Evolutionary conservation across 2,329 filamentous ascomycete genomes (phyloP).

Genomic region (Ophiostoma triangulosporum): DNA sequence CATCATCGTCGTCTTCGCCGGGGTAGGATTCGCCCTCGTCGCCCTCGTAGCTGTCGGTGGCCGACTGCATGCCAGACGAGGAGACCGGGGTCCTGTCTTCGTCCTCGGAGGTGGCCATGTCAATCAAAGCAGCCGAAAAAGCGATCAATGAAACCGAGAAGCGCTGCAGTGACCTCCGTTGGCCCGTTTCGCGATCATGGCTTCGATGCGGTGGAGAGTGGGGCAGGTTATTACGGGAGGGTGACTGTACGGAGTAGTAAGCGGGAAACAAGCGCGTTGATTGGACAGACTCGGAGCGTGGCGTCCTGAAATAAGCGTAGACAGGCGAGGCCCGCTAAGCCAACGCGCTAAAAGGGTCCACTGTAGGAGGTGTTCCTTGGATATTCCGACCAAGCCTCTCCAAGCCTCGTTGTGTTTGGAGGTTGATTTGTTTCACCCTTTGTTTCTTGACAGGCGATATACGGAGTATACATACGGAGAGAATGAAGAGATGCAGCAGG

Average conservation of each 20-base stretch:
- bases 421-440: no score
- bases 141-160: neutral
- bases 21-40: conserved; percentile 17
- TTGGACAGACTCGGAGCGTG: neutral
- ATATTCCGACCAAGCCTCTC: neutral
- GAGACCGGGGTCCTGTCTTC: conserved; percentile 12
- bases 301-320: neutral
- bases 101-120: conserved; percentile 12
- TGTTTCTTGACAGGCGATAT: no score
- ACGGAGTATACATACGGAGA: no score
- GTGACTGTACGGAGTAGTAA: neutral
- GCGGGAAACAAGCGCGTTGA: neutral
- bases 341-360: no score
- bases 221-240: neutral
- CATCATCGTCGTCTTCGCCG: conserved; percentile 10
- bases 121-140: neutral
- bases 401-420: neutral
- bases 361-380: no score
- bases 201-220: no score
- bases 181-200: neutral
- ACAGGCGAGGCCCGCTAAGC: neutral
- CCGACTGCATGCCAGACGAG: conserved; percentile 10
- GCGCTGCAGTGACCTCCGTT: neutral
- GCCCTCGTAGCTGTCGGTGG: conserved; percentile 14
- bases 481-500: neutral